A percentile compares a stretch with the other conserved stretches of the same genome.
Evolutionary conservation across 179 eudicot species (phyloP).

Genomic region (Spergularia azorica): DNA sequence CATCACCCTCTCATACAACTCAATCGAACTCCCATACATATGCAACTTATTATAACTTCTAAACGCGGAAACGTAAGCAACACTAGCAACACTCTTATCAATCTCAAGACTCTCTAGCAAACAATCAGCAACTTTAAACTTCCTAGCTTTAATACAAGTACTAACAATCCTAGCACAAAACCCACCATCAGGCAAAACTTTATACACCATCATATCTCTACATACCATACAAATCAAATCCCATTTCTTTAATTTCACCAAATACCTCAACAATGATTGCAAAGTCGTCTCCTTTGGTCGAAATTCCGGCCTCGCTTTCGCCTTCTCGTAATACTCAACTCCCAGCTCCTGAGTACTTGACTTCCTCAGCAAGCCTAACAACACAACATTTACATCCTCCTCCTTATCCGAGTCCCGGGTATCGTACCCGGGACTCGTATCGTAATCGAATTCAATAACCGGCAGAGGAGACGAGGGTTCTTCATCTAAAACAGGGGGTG

Average conservation of each 20-base stretch:
- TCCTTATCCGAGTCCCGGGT: slow-evolving; percentile 9
- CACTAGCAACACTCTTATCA: slow-evolving; percentile 37
- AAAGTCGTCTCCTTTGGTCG: slow-evolving; percentile 48
- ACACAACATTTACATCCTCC: slow-evolving; percentile 36
- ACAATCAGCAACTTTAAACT: slow-evolving; percentile 50
- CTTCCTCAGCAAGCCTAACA: slow-evolving; percentile 44
- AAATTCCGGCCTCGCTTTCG: slow-evolving; percentile 44
- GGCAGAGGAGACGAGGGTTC: slow-evolving; percentile 31
- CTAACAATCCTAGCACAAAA: slow-evolving; percentile 56
- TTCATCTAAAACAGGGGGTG: slow-evolving; percentile 42
- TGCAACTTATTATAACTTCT: slow-evolving; percentile 81
- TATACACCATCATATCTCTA: slow-evolving; percentile 44
- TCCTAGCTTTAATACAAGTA: slow-evolving; percentile 59
- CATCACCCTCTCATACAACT: slow-evolving; percentile 43
- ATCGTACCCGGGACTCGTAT: slow-evolving; percentile 15
- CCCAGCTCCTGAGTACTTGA: slow-evolving; percentile 53
- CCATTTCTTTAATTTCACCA: slow-evolving; percentile 57
- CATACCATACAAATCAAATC: slow-evolving; percentile 34
- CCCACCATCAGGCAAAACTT: slow-evolving; percentile 45
- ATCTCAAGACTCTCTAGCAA: slow-evolving; percentile 42
- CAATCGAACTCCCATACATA: slow-evolving; percentile 68
- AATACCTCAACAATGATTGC: slow-evolving; percentile 50
- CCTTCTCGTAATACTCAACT: slow-evolving; percentile 54
- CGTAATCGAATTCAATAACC: slow-evolving; percentile 35
- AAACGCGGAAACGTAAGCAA: slow-evolving; percentile 55